Percentiles rank a stretch among this genome's conserved stretches.
These are phyloP conservation scores for Cladosporium sphaerospermum DNA, from an alignment of 2,329 filamentous ascomycete species.

Conservation along the genomic window DNA sequence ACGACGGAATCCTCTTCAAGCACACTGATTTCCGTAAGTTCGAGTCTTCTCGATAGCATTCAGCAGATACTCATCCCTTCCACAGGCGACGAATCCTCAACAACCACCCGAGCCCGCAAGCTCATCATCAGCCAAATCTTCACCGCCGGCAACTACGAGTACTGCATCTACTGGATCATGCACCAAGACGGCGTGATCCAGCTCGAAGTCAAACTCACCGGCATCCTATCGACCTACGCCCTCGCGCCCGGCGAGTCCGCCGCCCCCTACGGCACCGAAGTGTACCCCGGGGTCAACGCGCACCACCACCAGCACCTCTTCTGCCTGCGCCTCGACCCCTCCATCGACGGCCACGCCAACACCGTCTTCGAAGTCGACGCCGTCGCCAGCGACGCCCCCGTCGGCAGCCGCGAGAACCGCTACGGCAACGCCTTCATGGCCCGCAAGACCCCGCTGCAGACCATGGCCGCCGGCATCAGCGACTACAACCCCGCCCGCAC, in stretches of 20 bases:
- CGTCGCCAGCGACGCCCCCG: slow-evolving; percentile 37
- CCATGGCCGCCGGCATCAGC: slow-evolving; percentile 36
- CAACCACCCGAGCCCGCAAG: slow-evolving; percentile 76
- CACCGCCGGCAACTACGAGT: slow-evolving; percentile 89
- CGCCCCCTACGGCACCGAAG: slow-evolving; percentile 78
- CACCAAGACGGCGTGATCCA: slow-evolving; percentile 77
- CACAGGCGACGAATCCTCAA: slow-evolving; percentile 61
- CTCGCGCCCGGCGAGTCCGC: slow-evolving; percentile 74
- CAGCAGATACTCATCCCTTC: not conserved
- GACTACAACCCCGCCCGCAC: slow-evolving; percentile 36
- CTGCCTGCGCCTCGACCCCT: slow-evolving; percentile 76
- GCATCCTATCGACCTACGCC: slow-evolving; percentile 81
- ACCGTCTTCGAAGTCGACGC: slow-evolving; percentile 55
- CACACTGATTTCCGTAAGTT: slow-evolving; percentile 63
- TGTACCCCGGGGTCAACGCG: slow-evolving; percentile 80
- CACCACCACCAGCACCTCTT: slow-evolving; percentile 93
- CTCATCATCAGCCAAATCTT: slow-evolving; percentile 83
- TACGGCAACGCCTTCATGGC: slow-evolving; percentile 55
- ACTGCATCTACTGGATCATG: slow-evolving; percentile 77
- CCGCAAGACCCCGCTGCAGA: slow-evolving; percentile 33
- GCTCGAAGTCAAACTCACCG: slow-evolving; percentile 78
- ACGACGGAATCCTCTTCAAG: slow-evolving; percentile 83
- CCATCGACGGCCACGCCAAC: slow-evolving; percentile 75
- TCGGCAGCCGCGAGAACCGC: slow-evolving; percentile 49
- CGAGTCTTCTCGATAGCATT: not conserved